Evolutionary conservation across 306 rosid genomes (phyloP), one percentile per base, ranked within the genome.

Genomic region (Castanea sativa): DNA sequence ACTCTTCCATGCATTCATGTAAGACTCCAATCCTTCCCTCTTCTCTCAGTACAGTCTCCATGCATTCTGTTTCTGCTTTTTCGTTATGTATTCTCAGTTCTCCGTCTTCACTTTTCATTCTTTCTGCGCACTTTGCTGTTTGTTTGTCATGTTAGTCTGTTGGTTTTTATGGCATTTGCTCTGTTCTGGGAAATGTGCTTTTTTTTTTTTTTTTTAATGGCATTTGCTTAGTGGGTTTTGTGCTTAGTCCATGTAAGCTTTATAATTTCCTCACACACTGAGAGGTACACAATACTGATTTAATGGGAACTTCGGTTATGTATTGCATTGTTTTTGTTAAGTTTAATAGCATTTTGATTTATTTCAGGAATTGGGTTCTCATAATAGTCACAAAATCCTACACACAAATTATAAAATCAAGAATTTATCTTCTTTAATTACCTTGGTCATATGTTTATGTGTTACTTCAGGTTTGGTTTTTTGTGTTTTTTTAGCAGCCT

Each of bases 1-100:
- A 13, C 77, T 55, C 25, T 63, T 77, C 76, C 80, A 59, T 69
- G 8, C 74, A 58, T 69, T 73, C 79, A 83, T 83, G 86, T 69
- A 53, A 52, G 73, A 63, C 67, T 19, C 15, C 12, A 27, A 51
- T 77, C 55, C 53, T 64, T 21, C 25, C 51, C 38, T 5, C 52
- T 72, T 59, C 55, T n/a, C 55, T 5, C 77, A 4, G 23, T 41
- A 3, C 45, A 7, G 45, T 41, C 20, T 27, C 49, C 8, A 1
- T 30, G 55, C 45, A 32, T 64, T 64, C 16, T 60, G 45, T 11
- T 64, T 20, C 41, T 2, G 55, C 57, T 7, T 58, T 74, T 74
- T 38, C 45, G 35, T 25, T 15, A n/a, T 16, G 4, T 33, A 4
- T 18, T 33, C 27, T 69, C 12, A 12, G 53, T 49, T 35, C 67